Evolutionary conservation across 2,329 filamentous ascomycete species (phyloP).

Genomic region (Penicillium sp.): DNA sequence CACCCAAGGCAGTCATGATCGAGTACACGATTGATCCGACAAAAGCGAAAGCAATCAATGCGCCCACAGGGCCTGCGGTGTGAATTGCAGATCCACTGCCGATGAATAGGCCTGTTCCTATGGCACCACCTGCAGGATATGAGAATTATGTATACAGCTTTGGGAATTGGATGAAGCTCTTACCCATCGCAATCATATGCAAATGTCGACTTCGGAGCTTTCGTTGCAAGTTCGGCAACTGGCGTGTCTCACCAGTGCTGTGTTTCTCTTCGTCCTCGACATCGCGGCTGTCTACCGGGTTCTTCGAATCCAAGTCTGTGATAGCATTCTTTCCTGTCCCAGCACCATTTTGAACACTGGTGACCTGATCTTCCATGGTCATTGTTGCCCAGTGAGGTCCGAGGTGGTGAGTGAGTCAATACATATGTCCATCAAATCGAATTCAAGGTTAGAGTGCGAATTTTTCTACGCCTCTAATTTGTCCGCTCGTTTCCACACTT

Average conservation of each 20-base stretch:
- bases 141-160: background rate
- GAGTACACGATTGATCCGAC: constrained; percentile 9
- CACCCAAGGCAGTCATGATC: constrained; percentile 8
- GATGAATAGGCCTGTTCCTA: constrained; percentile 7
- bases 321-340: background rate
- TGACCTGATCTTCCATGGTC: constrained; percentile 1
- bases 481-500: background rate
- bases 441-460: background rate
- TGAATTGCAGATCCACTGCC: constrained; percentile 7
- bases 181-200: constrained; percentile 13
- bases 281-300: background rate
- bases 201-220: constrained; percentile 9
- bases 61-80: constrained; percentile 4
- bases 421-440: background rate
- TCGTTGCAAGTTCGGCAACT: constrained; percentile 5
- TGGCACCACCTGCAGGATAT: constrained; percentile 4
- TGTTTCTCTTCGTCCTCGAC: constrained; percentile 3
- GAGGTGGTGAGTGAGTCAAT: too few species aligned
- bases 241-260: background rate
- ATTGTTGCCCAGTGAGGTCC: background rate
- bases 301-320: background rate
- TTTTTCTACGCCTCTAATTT: background rate
- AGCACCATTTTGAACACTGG: background rate
- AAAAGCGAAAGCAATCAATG: constrained; percentile 6
- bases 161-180: background rate